Evolutionary conservation across 1,284 basidiomycete genomes (phyloP), one percentile per base, ranked within the genome.

Genomic region (Ceratobasidium theobromae): DNA sequence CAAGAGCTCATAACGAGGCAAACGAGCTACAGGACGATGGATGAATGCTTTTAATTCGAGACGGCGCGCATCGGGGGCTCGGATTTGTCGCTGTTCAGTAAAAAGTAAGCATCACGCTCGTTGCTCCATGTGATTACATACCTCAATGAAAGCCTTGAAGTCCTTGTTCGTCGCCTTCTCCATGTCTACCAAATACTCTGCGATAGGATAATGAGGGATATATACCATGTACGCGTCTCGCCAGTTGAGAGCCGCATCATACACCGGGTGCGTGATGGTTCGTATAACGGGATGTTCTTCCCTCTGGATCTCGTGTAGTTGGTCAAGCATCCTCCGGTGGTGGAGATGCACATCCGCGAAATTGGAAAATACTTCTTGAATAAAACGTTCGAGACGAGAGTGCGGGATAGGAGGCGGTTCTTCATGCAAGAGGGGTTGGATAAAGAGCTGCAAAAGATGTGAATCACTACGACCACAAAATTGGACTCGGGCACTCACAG

Each of bases 331-430:
- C 60, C 80, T 80, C 45, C 83, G 81, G 71, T 93, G 89, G 72
- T 91, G 86, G 2, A 78, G 78, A 66, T 89, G 85, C 9, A 99
- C 82, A 69, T 95, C 89, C 5, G 80, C 79, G 68, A 90, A 93
- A 75, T 98, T 98, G 77, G 95, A 89, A 77, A 95, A 98, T n/a
- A 95, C 93, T 48, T 96, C 91, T 46, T 82, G 79, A 67, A 98
- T 84, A 77, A 98, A 99, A 52, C 80, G 79, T 4, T 90, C 84
- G 5, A 98, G 77, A 18, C 86, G 81, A 1, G 89, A 85, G 9
- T 82, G 79, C 1, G 88, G 83, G 46, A 95, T 86, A 71, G 95
- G 87, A 1, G 92, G 85, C 8, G 89, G 88, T 21, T 90, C 83
- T 52, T 88, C 85, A 52, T 83, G 80, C 32, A 86, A 84, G 41